Evolutionary conservation across 2,329 filamentous ascomycete genomes (phyloP).

Genomic region (Botrytis medusae): DNA sequence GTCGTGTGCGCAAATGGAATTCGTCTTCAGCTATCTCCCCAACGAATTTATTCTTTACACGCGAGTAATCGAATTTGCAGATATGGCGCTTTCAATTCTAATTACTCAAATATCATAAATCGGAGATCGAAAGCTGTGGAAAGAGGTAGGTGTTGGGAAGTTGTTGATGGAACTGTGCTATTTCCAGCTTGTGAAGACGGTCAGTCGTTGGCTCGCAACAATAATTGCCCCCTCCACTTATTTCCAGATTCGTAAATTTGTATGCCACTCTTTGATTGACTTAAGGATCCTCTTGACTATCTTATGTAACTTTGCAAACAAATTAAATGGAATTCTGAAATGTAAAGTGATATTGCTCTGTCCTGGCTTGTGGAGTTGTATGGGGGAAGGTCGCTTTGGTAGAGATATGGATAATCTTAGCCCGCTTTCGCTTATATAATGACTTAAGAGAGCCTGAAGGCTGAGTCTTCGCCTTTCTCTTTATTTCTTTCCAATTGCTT

Average conservation of each 20-base stretch:
- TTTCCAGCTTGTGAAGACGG: conserved; percentile 4
- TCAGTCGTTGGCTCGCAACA: background rate
- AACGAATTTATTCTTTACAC: background rate
- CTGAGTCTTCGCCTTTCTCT: conserved; percentile 8
- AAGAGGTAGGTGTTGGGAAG: conserved; percentile 1
- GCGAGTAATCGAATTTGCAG: conserved; percentile 13
- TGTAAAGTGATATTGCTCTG: conserved; percentile 16
- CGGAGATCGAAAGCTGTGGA: background rate
- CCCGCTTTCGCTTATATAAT: conserved; percentile 30
- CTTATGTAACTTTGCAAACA: conserved; percentile 21
- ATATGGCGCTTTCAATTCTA: background rate
- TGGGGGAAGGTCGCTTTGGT: conserved; percentile 29
- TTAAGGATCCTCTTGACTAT: conserved; percentile 15
- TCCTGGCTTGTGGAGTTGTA: conserved; percentile 35
- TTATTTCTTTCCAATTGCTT: conserved; percentile 1
- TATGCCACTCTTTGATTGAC: conserved; percentile 12
- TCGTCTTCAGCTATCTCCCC: background rate
- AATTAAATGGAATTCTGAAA: conserved; percentile 11
- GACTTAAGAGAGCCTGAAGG: background rate
- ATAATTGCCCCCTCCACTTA: conserved; percentile 2
- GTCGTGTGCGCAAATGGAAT: background rate
- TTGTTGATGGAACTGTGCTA: background rate
- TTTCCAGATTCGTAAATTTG: conserved; percentile 1
- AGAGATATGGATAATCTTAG: conserved; percentile 31
- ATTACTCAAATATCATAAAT: background rate